Base-by-base conservation (phyloP, 225 moss, liverwort and hornwort species). In the Anthoceros angustus region DNA sequence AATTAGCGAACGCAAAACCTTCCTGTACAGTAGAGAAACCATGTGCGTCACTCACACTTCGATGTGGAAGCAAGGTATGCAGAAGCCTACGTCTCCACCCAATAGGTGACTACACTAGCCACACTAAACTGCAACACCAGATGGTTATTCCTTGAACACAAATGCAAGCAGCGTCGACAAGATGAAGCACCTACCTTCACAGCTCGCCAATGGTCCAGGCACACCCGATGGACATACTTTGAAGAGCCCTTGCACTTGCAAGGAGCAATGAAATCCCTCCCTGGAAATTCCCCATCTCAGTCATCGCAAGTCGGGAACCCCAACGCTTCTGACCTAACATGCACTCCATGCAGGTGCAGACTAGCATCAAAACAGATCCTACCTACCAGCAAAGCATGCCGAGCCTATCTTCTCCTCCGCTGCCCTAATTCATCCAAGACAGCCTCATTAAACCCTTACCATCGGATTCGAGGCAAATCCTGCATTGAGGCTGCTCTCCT, bases 171-270 rank as follows among this genome's bases (percentile, higher is more conserved):
- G 39, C 61, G n/a, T 48, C 18, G 25, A 12, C 66, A 66, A 55
- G 32, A 32, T 45, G 64, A 66, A 8, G 41, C 12, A 25, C 6
- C 61, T 63, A 83, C 83, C 83, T 77, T 83, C 64, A 83, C 80
- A 41, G 83, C 79, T 45, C 83, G 77, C 83, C 83, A 83, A 77
- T 83, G 79, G 77, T 83, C 80, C 63, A 83, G 79, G 77, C 80
- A 83, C 42, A 75, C 77, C 16, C 80, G 77, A 62, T 83, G 83
- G 41, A 83, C 83, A 42, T 73, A 83, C 70, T 83, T 83, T 61
- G 74, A 77, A 80, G 77, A 83, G 42, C 80, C 83, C 68, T 83
- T 83, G 80, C 80, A 83, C 69, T 83, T 80, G 75, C 80, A 83
- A 26, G 83, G 83, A 46, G 75, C 80, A 77, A 80, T 83, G 62